Evolutionary conservation across 1,284 basidiomycete genomes (phyloP), one percentile per base, ranked within the genome.

Genomic region (Coriolopsis trogii): DNA sequence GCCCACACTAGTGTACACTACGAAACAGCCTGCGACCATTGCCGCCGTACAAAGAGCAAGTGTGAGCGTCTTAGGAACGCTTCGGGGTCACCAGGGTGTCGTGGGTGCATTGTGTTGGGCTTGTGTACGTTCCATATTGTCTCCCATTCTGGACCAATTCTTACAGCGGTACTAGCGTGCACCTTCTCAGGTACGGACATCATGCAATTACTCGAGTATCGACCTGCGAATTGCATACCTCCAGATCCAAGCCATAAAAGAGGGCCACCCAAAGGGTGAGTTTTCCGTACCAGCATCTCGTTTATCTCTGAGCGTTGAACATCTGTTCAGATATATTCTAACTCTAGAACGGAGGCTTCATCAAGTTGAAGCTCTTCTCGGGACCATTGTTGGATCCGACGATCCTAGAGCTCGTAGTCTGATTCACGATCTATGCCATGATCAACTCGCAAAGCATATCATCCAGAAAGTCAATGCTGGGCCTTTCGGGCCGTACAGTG

Each of bases 351-450:
- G 67, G 12, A 63, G 67, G 10, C 53, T 68, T 23, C 65, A 69
- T 43, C 65, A 68, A 41, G 67, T 67, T 4, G 67, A 69, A 44
- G 67, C 66, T 2, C 55, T 68, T 13, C 53, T 69, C 34, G 67
- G 67, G 3, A 66, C 65, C 2, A 62, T 69, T 31, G 65, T 68
- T 45, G 58, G 62, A 20, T 64, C 66, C 13, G 59, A 65, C 36
- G 67, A 69, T 43, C 61, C 61, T 16, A 58, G 67, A 15, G 67
- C 67, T 13, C 58, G 58, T 15, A 50, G 60, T 23, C 58, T 69
- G 24, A 38, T 69, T 6, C 52, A 63, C 8, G 67, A 67, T 46
- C 62, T 67, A 25, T 61, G 66, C 9, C 57, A 59, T 26, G 67
- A 69, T 48, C 52, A 58, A 24, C 56, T 69, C 3, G 67, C 67